Percentiles rank a stretch among this genome's conserved stretches.
These are phyloP conservation scores for Clonostachys byssicola DNA, from an alignment of 2,329 filamentous ascomycete genomes.

Conservation along the genomic window DNA sequence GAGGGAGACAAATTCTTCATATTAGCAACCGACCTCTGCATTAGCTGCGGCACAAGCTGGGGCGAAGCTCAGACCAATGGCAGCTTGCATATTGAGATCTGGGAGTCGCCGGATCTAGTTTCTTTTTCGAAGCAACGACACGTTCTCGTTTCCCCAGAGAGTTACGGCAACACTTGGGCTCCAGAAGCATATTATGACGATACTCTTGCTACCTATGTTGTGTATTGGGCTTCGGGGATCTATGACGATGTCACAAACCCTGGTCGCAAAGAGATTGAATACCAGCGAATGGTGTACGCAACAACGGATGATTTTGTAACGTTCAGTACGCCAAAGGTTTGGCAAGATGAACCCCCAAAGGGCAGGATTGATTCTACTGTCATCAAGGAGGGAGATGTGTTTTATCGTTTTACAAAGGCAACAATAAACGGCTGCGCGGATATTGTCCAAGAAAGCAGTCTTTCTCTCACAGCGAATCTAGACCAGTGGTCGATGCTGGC, in stretches of 20 bases:
- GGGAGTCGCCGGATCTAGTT: conserved; percentile 39
- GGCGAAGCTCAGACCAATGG: conserved; percentile 31
- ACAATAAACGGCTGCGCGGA: conserved; percentile 39
- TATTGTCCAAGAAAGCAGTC: conserved; percentile 42
- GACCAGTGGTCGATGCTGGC: conserved; percentile 32
- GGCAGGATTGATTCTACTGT: conserved; percentile 46
- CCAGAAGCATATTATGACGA: conserved; percentile 40
- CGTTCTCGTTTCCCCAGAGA: conserved; percentile 35
- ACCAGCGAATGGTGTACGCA: conserved; percentile 41
- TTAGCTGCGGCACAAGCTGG: conserved; percentile 44
- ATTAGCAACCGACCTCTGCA: conserved; percentile 43
- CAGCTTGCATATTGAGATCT: conserved; percentile 41
- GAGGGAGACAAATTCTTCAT: conserved; percentile 42
- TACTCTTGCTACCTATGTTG: conserved; percentile 26
- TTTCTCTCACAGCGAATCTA: conserved; percentile 29
- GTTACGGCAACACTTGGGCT: conserved; percentile 45
- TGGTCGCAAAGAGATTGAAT: not conserved
- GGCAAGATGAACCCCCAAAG: conserved; percentile 38
- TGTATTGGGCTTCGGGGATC: conserved; percentile 33
- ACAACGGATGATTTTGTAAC: conserved; percentile 41
- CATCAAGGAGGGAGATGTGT: conserved; percentile 28
- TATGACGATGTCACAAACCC: conserved; percentile 18
- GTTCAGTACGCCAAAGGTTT: conserved; percentile 35
- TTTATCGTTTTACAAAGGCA: conserved; percentile 45
- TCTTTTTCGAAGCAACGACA: conserved; percentile 41